Evolutionary conservation across 371 early-diverging fungal species (phyloP).

Genomic region (Syncephalastrum contaminatum): DNA sequence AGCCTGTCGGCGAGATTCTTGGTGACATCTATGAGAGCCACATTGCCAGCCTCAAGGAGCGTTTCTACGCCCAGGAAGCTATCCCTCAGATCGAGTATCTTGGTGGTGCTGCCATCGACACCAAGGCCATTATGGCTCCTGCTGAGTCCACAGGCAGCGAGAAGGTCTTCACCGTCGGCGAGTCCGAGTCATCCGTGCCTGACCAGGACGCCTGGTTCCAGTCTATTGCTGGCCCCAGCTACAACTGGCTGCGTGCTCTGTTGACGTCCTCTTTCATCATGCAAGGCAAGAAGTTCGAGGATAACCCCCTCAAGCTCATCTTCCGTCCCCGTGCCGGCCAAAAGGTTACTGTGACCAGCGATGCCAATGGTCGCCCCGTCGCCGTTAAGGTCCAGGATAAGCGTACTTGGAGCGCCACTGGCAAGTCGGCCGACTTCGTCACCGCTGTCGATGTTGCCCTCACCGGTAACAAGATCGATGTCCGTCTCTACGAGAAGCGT

Average conservation of each 20-base stretch:
- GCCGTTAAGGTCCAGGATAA: conserved; percentile 63
- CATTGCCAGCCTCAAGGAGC: conserved; percentile 72
- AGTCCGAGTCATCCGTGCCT: conserved; percentile 62
- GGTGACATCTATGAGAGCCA: conserved; percentile 87
- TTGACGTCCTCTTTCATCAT: conserved; percentile 81
- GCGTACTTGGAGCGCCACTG: conserved; percentile 61
- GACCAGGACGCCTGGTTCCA: conserved; percentile 72
- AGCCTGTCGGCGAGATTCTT: conserved; percentile 89
- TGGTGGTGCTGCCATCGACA: conserved; percentile 56
- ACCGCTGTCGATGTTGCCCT: conserved; percentile 64
- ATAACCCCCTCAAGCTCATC: conserved; percentile 79
- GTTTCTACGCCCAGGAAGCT: conserved; percentile 73
- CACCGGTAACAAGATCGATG: conserved; percentile 63
- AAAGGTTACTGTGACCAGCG: conserved; percentile 65
- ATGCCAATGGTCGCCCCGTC: conserved; percentile 38
- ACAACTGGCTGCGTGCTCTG: conserved; percentile 87
- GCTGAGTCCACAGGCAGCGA: conserved; percentile 32
- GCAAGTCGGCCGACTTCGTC: conserved; percentile 53
- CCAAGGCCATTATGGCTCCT: conserved; percentile 16
- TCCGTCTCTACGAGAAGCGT: conserved; percentile 74
- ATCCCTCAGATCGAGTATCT: conserved; percentile 87
- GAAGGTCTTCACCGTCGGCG: conserved; percentile 58
- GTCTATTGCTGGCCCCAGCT: conserved; percentile 66
- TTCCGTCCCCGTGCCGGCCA: conserved; percentile 85
- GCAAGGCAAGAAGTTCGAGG: conserved; percentile 72